Conservation (phyloP, 2,329 filamentous ascomycete species). For the Cladosporium phlei region DNA sequence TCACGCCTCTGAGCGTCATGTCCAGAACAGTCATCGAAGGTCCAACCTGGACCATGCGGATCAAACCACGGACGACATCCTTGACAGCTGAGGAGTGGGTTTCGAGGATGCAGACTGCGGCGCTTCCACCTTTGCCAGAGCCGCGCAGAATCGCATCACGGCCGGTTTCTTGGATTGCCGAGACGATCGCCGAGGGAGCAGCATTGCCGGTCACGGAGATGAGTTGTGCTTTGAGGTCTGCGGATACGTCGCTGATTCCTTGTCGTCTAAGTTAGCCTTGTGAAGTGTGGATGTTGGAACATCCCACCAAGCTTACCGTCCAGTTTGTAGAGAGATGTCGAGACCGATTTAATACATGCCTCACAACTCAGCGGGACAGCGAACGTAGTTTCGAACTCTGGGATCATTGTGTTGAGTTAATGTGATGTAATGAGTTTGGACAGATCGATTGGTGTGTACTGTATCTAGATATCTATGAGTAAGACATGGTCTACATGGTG, state of each 20-base stretch:
- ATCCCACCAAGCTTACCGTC: slow-evolving; percentile 49
- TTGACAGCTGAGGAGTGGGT: slow-evolving; percentile 60
- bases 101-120: slow-evolving; percentile 93
- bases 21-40: slow-evolving; percentile 77
- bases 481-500: slow-evolving; percentile 2
- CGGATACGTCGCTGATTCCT: slow-evolving; percentile 80
- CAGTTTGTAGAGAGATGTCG: slow-evolving; percentile 69
- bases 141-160: slow-evolving; percentile 92
- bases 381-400: slow-evolving; percentile 71
- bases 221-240: slow-evolving; percentile 75
- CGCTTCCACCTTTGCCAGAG: slow-evolving; percentile 73
- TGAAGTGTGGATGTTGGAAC: too few relatives aligned
- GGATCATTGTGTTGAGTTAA: slow-evolving; percentile 27
- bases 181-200: slow-evolving; percentile 82
- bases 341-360: slow-evolving; percentile 80
- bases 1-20: slow-evolving; percentile 76
- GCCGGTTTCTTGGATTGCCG: slow-evolving; percentile 82
- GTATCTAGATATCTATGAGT: slow-evolving; percentile 7
- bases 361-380: slow-evolving; percentile 92
- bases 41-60: slow-evolving; percentile 88
- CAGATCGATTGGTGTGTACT: not conserved
- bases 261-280: too few relatives aligned
- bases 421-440: not conserved
- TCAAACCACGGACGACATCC: slow-evolving; percentile 75
- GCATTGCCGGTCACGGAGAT: slow-evolving; percentile 85